Percentiles rank a stretch among this genome's conserved stretches.
Conservation (phyloP, 2,329 filamentous ascomycete genomes). For the Laburnicola sp. region DNA sequence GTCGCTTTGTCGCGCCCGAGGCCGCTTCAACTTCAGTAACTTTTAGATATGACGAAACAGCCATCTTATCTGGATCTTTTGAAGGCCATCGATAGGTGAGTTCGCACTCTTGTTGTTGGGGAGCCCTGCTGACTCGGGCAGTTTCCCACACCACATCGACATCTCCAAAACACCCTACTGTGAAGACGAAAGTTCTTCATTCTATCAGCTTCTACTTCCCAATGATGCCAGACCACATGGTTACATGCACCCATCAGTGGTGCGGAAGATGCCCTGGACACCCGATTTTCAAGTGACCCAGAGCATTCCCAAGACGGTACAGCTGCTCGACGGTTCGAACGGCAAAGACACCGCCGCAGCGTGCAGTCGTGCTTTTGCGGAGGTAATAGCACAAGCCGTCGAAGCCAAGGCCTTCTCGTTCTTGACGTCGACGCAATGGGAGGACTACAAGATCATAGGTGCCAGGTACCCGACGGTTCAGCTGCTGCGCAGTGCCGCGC, state of each 20-base stretch:
- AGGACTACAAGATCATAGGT: slow-evolving; percentile 29
- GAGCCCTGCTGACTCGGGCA: not conserved
- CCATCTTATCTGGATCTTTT: slow-evolving; percentile 5
- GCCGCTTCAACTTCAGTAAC: not conserved
- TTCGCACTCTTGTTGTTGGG: not conserved
- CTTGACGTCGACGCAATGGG: not conserved
- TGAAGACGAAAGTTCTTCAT: slow-evolving; percentile 38
- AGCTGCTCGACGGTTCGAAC: slow-evolving; percentile 55
- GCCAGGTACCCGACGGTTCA: slow-evolving; percentile 47
- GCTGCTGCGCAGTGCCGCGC: slow-evolving; percentile 42
- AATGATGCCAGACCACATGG: slow-evolving; percentile 63
- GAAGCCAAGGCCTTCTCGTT: not conserved
- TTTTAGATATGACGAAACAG: not conserved
- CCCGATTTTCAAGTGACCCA: slow-evolving; percentile 64
- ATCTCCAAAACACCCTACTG: slow-evolving; percentile 7
- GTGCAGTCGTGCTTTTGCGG: slow-evolving; percentile 7
- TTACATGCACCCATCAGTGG: slow-evolving; percentile 61
- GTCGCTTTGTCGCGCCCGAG: not conserved
- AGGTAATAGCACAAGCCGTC: slow-evolving; percentile 4
- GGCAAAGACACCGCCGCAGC: not conserved
- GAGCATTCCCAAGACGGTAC: slow-evolving; percentile 59
- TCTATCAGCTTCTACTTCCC: slow-evolving; percentile 66
- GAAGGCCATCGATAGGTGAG: slow-evolving; percentile 6
- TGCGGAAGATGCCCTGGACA: slow-evolving; percentile 55
- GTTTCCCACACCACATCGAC: slow-evolving; percentile 8